Base-by-base conservation (phyloP, 2,329 filamentous ascomycete species). In the Graphilbum ipis-grandicollis region DNA sequence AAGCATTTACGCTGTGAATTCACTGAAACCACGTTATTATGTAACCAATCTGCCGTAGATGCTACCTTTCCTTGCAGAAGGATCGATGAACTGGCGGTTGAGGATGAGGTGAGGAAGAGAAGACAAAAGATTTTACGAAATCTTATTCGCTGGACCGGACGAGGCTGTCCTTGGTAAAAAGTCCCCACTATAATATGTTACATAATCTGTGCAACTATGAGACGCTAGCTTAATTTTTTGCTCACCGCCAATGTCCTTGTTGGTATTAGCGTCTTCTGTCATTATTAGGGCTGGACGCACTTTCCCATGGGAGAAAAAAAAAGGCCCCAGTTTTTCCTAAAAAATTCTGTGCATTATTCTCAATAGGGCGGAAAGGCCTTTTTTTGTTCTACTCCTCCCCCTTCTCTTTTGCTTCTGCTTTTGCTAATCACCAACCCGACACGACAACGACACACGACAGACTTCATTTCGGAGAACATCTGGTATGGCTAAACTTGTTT, bases 401-500 rank as follows among this genome's bases (percentile, higher is more conserved):
- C 4, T 19, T n/a, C n/a, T n/a, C n/a, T 26, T 34, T 10, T 25
- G 21, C n/a, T 10, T 9, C n/a, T 31, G 6, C 5, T 10, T 30
- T 5, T 15, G n/a, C 21, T 13, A n/a, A 28, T 28, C 26, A 33
- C 18, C 31, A 18, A 33, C 9, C 29, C 10, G 18, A 5, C 29
- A 33, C 31, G 8, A 33, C 26, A 33, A 4, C 17, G n/a, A 19
- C 17, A 18, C 17, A 6, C 17, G 18, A 28, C 19, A 31, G 25
- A 19, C 22, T 36, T 33, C 30, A 37, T 37, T 29, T 37, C 21
- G 31, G 35, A 37, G 35, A 37, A 37, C 21, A 25, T 14, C 26
- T 26, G 36, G 36, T 38, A 23, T 34, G 36, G n/a, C n/a, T n/a
- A n/a, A n/a, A 26, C 14, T 26, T 8, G 25, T 14, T 14, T 6